Conservation (phyloP, 2,329 filamentous ascomycete species). For the Calcarisporium arbuscula region DNA sequence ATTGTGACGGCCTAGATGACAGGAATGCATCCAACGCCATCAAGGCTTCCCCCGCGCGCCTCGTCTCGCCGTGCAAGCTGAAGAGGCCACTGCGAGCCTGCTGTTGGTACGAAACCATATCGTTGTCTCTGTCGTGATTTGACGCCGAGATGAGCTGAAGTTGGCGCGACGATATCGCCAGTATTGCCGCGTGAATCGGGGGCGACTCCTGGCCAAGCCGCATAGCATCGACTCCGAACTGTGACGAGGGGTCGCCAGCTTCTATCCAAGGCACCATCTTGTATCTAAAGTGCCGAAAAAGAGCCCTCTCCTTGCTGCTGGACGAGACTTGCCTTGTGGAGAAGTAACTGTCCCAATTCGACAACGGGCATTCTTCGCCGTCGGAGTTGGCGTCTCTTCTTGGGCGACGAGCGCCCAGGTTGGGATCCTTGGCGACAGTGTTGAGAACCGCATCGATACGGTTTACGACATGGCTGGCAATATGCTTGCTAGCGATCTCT, state of each 20-base stretch:
- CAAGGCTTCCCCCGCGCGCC: constrained; percentile 5
- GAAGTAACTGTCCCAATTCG: constrained; percentile 15
- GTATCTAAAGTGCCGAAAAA: constrained; percentile 15
- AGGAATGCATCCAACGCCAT: constrained; percentile 6
- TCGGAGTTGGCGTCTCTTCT: not conserved
- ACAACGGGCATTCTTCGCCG: constrained; percentile 2
- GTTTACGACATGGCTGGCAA: too few relatives aligned
- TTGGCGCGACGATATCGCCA: constrained; percentile 8
- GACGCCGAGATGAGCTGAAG: constrained; percentile 3
- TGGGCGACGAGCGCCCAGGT: not conserved
- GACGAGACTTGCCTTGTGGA: constrained; percentile 5
- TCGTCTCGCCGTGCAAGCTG: not conserved
- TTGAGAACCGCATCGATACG: too few relatives aligned
- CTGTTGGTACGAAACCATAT: too few relatives aligned
- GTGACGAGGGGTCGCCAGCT: constrained; percentile 10
- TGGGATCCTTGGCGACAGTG: constrained; percentile 1
- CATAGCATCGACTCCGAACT: constrained; percentile 13
- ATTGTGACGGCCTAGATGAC: constrained; percentile 4
- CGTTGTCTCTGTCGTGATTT: too few relatives aligned
- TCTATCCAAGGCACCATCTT: constrained; percentile 16
- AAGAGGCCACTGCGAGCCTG: not conserved
- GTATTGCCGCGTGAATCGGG: constrained; percentile 4
- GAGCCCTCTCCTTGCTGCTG: constrained; percentile 6
- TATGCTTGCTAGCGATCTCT: not conserved
- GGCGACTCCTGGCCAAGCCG: constrained; percentile 9